phyloP scores from a whole-genome alignment of 2,329 filamentous ascomycete species.

The Alternaria angustiovoidea region DNA sequence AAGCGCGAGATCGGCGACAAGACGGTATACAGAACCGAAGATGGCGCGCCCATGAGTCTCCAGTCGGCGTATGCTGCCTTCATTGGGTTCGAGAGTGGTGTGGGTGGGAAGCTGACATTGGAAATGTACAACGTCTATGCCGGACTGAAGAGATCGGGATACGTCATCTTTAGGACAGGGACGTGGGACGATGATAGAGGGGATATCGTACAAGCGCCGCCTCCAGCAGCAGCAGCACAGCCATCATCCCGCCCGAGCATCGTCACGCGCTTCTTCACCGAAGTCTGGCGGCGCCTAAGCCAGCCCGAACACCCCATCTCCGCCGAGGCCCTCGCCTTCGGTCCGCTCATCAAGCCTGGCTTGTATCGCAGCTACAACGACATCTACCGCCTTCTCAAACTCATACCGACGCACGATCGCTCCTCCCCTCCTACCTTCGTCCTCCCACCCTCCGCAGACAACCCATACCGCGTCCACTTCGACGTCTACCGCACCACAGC shows the following conservation, averaged over 20 bases:
- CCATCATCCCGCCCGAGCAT: conserved; percentile 23
- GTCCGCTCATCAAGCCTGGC: conserved; percentile 62
- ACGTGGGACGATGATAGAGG: conserved; percentile 50
- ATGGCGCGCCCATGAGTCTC: conserved; percentile 81
- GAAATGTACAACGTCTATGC: conserved; percentile 90
- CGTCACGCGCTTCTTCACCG: conserved; percentile 48
- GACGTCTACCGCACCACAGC: conserved; percentile 79
- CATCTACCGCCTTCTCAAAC: conserved; percentile 78
- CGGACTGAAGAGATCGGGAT: conserved; percentile 82
- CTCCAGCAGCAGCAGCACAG: conserved; percentile 14
- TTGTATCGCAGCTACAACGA: conserved; percentile 65
- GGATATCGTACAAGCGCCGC: conserved; percentile 17
- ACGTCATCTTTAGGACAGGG: conserved; percentile 77
- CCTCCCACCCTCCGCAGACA: conserved; percentile 46
- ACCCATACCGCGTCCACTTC: conserved; percentile 77
- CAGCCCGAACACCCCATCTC: conserved; percentile 28
- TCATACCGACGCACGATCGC: conserved; percentile 77
- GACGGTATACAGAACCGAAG: conserved; percentile 55
- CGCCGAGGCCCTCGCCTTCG: conserved; percentile 43
- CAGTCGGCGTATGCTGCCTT: conserved; percentile 90
- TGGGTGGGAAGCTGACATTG: conserved; percentile 64
- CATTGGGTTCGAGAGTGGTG: conserved; percentile 71
- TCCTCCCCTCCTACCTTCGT: conserved; percentile 46
- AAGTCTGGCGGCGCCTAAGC: conserved; percentile 45
- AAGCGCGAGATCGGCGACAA: conserved; percentile 42